Evolutionary conservation across 2,329 filamentous ascomycete genomes (phyloP).

Genomic region (Aspergillus viridinutans): DNA sequence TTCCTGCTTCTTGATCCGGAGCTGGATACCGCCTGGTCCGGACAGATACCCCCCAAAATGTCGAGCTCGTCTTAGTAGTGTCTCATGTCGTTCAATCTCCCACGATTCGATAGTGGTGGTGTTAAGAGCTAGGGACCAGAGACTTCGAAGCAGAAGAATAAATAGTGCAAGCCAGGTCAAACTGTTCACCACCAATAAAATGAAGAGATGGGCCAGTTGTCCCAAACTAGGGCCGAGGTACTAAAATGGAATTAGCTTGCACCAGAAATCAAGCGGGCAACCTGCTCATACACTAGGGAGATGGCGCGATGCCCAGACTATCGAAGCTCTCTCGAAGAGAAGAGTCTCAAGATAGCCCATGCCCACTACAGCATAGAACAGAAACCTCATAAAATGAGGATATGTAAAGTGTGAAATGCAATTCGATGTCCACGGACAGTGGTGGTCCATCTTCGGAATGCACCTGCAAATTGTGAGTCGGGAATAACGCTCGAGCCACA

Average conservation of each 20-base stretch:
- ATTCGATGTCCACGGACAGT: constrained; percentile 64
- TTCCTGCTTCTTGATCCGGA: constrained; percentile 57
- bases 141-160: constrained; percentile 51
- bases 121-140: constrained; percentile 55
- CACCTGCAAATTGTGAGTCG: constrained; percentile 41
- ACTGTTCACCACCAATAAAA: constrained; percentile 52
- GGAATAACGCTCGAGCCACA: neutral
- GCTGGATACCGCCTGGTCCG: constrained; percentile 51
- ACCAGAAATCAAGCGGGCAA: neutral
- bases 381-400: constrained; percentile 62
- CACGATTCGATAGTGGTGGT: constrained; percentile 63
- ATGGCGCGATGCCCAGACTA: constrained; percentile 53
- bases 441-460: constrained; percentile 63
- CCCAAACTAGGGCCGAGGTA: constrained; percentile 55
- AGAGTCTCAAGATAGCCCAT: constrained; percentile 56
- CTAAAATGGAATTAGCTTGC: constrained; percentile 25
- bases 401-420: constrained; percentile 64
- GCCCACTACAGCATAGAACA: constrained; percentile 55
- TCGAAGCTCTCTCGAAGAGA: constrained; percentile 48
- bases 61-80: constrained; percentile 43
- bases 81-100: constrained; percentile 51
- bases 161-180: constrained; percentile 53
- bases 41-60: constrained; percentile 56
- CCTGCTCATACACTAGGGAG: constrained; percentile 52
- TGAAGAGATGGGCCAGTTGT: constrained; percentile 54